phyloP scores from a whole-genome alignment of 164 flowering plant species.

The Buxus sempervirens region DNA sequence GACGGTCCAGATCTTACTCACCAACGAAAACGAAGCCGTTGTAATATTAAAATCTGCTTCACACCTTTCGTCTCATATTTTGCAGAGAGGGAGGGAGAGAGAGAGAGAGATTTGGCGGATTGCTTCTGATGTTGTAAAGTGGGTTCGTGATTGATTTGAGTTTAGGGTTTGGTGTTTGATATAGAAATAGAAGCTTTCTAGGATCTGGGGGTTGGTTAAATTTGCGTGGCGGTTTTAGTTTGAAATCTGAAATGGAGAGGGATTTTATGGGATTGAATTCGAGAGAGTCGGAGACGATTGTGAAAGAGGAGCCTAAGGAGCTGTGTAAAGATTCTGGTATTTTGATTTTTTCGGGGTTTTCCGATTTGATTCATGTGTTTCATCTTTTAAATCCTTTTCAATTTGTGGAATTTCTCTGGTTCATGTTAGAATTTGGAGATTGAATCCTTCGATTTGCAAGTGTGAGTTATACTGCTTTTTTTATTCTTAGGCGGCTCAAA shows the following conservation, averaged over 20 bases:
- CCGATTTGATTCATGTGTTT: neutral
- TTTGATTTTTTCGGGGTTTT: no score
- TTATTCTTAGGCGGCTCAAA: no score
- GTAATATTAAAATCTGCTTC: neutral
- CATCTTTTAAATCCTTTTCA: neutral
- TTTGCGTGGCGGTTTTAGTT: neutral
- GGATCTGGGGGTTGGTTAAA: constrained; percentile 10
- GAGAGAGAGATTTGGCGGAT: constrained; percentile 7
- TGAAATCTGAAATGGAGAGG: constrained; percentile 41
- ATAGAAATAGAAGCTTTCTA: neutral
- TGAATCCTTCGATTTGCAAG: neutral
- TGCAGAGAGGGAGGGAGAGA: constrained; percentile 4
- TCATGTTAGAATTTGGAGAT: neutral
- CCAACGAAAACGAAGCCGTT: neutral
- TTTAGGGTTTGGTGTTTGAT: constrained; percentile 5
- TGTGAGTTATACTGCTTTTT: neutral
- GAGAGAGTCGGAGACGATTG: constrained; percentile 24
- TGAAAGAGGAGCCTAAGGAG: constrained; percentile 39
- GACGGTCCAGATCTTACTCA: constrained; percentile 26
- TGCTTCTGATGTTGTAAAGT: neutral
- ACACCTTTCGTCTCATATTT: neutral
- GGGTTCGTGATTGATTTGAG: neutral
- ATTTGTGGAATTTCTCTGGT: neutral
- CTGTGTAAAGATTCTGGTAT: constrained; percentile 30
- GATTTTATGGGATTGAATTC: constrained; percentile 52